A percentile compares a stretch with the other conserved stretches of the same genome.
Conservation (phyloP, 805 yeast genomes). For the Saccharomycopsis synnaedendra region DNA sequence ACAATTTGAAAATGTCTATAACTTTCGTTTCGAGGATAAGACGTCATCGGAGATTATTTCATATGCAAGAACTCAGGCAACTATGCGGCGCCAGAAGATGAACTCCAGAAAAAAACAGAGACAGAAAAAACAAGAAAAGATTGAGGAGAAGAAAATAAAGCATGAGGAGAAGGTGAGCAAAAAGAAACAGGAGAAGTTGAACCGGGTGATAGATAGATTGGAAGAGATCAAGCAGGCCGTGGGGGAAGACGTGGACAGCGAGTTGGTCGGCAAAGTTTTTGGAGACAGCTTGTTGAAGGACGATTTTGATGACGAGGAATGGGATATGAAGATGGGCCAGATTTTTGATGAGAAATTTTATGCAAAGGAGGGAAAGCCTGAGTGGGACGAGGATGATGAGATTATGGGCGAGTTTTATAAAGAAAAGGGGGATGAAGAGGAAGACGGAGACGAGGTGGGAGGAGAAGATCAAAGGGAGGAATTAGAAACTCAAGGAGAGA, state of each 20-base stretch:
- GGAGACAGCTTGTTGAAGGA: conserved; percentile 71
- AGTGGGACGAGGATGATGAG: conserved; percentile 53
- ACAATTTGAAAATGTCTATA: conserved; percentile 82
- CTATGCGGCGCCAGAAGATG: conserved; percentile 71
- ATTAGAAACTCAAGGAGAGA: conserved; percentile 19
- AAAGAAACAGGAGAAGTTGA: conserved; percentile 66
- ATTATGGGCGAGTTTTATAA: conserved; percentile 30
- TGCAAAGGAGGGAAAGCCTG: conserved; percentile 49
- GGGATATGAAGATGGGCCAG: conserved; percentile 81
- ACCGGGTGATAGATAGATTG: conserved; percentile 64
- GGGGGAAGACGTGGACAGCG: conserved; percentile 53
- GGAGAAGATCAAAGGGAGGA: conserved; percentile 20
- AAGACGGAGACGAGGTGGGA: conserved; percentile 31
- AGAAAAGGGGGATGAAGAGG: conserved; percentile 22
- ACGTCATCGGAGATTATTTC: conserved; percentile 83
- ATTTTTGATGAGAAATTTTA: conserved; percentile 81
- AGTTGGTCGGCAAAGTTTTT: conserved; percentile 48
- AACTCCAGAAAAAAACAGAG: conserved; percentile 74
- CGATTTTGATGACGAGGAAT: conserved; percentile 81
- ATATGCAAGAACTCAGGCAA: conserved; percentile 90
- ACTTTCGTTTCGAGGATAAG: conserved; percentile 91
- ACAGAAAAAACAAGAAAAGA: conserved; percentile 51
- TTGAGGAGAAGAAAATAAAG: conserved; percentile 38
- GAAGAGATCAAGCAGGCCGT: conserved; percentile 54
- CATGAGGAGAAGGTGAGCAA: conserved; percentile 52